Evolutionary conservation across 768 basidiomycete species (phyloP).

Genomic region (Goffeauzyma gilvescens): DNA sequence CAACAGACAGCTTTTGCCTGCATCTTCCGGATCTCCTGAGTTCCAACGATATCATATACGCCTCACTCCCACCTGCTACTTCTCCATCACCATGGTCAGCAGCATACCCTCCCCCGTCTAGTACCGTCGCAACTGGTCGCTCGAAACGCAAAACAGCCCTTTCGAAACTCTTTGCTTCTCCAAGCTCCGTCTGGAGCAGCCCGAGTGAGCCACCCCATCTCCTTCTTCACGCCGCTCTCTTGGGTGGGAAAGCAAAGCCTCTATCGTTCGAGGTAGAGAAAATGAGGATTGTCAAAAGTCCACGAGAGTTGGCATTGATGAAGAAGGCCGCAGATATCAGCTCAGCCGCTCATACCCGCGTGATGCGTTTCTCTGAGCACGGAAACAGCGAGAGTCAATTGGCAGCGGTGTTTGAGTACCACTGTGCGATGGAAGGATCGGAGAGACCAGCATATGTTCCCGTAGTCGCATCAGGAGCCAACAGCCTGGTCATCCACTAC

Average conservation of each 20-base stretch:
- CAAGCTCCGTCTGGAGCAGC: slow-evolving; percentile 31
- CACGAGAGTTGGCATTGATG: slow-evolving; percentile 60
- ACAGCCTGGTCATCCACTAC: slow-evolving; percentile 83
- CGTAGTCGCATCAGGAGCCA: slow-evolving; percentile 83
- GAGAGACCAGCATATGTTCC: slow-evolving; percentile 91
- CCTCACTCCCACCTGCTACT: slow-evolving; percentile 33
- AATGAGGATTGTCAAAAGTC: slow-evolving; percentile 61
- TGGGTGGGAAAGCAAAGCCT: slow-evolving; percentile 37
- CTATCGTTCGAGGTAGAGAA: slow-evolving; percentile 53
- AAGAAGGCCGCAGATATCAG: slow-evolving; percentile 71
- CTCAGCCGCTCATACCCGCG: slow-evolving; percentile 64
- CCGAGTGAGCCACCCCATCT: slow-evolving; percentile 22
- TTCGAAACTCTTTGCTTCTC: slow-evolving; percentile 35
- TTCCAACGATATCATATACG: slow-evolving; percentile 34
- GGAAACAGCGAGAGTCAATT: slow-evolving; percentile 39
- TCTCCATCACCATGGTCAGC: slow-evolving; percentile 15
- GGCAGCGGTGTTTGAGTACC: slow-evolving; percentile 75
- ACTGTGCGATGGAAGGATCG: slow-evolving; percentile 57
- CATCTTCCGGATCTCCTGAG: slow-evolving; percentile 43
- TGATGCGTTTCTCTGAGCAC: slow-evolving; percentile 24
- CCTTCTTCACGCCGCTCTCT: slow-evolving; percentile 32
- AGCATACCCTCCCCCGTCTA: slow-evolving; percentile 28
- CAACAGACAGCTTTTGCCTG: slow-evolving; percentile 26
- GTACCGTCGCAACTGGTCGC: no score
- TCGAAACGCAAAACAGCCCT: no score